Conservation (phyloP, 2,329 filamentous ascomycete genomes). For the Lasiodiplodia sp. region DNA sequence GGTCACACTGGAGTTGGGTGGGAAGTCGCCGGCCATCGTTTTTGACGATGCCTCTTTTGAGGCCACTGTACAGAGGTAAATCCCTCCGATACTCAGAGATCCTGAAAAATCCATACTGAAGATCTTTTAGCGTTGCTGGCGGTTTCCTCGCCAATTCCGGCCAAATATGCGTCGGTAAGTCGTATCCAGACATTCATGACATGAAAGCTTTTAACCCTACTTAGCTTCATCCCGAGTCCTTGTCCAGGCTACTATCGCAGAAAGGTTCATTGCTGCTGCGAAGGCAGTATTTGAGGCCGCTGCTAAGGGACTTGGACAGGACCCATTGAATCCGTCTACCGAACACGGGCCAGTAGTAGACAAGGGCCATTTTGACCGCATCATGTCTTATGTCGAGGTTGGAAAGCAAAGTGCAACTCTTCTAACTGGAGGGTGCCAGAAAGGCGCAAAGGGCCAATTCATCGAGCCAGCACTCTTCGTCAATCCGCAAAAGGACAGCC, state of each 20-base stretch:
- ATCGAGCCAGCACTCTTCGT: constrained; percentile 84
- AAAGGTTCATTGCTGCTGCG: constrained; percentile 71
- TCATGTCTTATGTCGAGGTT: constrained; percentile 46
- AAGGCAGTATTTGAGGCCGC: constrained; percentile 66
- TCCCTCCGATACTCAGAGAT: constrained; percentile 66
- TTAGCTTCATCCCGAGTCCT: constrained; percentile 64
- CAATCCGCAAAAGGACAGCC: constrained; percentile 83
- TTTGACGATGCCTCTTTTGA: constrained; percentile 81
- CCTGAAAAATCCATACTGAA: constrained; percentile 68
- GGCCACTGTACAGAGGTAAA: constrained; percentile 66
- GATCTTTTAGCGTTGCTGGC: constrained; percentile 89
- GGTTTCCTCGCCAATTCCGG: constrained; percentile 90
- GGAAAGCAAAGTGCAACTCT: constrained; percentile 75
- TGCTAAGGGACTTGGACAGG: constrained; percentile 85
- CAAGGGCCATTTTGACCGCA: constrained; percentile 6
- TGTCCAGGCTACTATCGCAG: constrained; percentile 72
- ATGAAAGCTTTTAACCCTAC: background rate
- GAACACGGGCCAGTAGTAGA: constrained; percentile 62
- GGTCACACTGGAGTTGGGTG: constrained; percentile 89
- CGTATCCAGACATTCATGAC: constrained; percentile 45
- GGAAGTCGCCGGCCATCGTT: constrained; percentile 82
- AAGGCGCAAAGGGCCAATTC: constrained; percentile 74
- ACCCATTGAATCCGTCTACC: constrained; percentile 74
- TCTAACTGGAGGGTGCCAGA: constrained; percentile 71
- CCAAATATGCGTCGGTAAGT: constrained; percentile 76